phyloP scores from a whole-genome alignment of 73 alveolate species.

The Urostyla sp. region DNA sequence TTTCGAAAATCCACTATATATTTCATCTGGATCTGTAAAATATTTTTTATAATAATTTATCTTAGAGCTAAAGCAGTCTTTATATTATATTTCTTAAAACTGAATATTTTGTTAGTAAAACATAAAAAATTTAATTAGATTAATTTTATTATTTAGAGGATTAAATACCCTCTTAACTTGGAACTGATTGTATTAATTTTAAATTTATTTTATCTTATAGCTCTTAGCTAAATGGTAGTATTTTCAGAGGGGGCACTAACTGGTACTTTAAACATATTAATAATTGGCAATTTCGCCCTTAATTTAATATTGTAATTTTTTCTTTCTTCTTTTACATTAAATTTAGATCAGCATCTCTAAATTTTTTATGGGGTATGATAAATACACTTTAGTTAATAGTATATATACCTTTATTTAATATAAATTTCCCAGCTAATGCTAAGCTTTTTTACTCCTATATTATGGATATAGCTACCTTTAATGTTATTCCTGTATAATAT shows the following conservation, averaged over 20 bases:
- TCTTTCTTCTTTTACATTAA: background rate
- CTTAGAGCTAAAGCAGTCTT: background rate
- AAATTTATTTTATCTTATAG: background rate
- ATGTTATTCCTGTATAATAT: background rate
- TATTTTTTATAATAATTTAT: background rate
- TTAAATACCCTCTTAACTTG: background rate
- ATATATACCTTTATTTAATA: slow-evolving; percentile 38
- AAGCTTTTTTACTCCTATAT: slow-evolving; percentile 1
- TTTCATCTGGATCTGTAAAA: slow-evolving; percentile 11
- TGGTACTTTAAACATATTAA: background rate
- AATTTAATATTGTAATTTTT: slow-evolving; percentile 24
- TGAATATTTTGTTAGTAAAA: slow-evolving; percentile 1
- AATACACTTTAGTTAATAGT: slow-evolving; percentile 27
- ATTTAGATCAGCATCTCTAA: slow-evolving; percentile 41
- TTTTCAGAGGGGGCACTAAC: slow-evolving; percentile 2
- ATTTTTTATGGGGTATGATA: slow-evolving; percentile 48
- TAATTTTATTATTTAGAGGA: background rate
- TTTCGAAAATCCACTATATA: slow-evolving; percentile 19
- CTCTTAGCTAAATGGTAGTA: slow-evolving; percentile 18
- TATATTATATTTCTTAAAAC: background rate
- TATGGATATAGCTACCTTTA: slow-evolving; percentile 50
- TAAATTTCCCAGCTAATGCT: slow-evolving; percentile 45
- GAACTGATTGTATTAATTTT: background rate
- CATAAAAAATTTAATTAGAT: background rate
- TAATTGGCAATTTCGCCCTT: slow-evolving; percentile 31